These are phyloP conservation scores for Entomortierella beljakovae DNA, from an alignment of 192 early-diverging fungal species.

Conservation along the genomic window DNA sequence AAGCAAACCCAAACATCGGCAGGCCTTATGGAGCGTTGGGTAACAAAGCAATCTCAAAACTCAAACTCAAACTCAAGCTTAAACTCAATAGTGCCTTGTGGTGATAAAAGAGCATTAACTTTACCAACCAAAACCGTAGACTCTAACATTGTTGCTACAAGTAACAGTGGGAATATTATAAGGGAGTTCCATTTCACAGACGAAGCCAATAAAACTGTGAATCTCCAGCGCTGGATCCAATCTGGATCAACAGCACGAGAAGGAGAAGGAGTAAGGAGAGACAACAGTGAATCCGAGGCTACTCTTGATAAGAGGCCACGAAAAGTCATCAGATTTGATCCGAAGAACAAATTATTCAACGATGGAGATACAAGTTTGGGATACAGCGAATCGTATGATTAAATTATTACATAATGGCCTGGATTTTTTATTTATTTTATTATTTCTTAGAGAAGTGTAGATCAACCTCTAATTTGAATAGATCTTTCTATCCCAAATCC, in stretches of 20 bases:
- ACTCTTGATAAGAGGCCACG: neutral
- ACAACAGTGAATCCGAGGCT: neutral
- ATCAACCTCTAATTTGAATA: slow-evolving; percentile 50
- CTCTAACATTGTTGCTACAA: neutral
- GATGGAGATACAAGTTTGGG: neutral
- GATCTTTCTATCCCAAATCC: slow-evolving; percentile 42
- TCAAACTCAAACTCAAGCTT: too few species aligned
- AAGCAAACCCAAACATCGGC: neutral
- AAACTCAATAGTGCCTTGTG: too few species aligned
- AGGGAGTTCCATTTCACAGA: slow-evolving; percentile 17
- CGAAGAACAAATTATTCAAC: slow-evolving; percentile 4
- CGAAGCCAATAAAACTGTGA: slow-evolving; percentile 13
- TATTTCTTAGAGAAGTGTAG: neutral
- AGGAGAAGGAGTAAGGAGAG: neutral
- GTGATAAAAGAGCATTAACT: too few species aligned
- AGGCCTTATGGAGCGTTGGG: slow-evolving; percentile 20
- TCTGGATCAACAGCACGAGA: neutral
- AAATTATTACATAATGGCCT: neutral
- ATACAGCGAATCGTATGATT: neutral
- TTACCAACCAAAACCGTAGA: too few species aligned
- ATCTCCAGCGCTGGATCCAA: slow-evolving; percentile 32
- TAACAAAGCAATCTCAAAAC: neutral
- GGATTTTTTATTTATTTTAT: neutral
- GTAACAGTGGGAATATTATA: slow-evolving; percentile 1
- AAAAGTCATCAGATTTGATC: slow-evolving; percentile 27